Evolutionary conservation across 2,329 filamentous ascomycete genomes (phyloP), one percentile per base, ranked within the genome.

Genomic region (Pleomassaria siparia): DNA sequence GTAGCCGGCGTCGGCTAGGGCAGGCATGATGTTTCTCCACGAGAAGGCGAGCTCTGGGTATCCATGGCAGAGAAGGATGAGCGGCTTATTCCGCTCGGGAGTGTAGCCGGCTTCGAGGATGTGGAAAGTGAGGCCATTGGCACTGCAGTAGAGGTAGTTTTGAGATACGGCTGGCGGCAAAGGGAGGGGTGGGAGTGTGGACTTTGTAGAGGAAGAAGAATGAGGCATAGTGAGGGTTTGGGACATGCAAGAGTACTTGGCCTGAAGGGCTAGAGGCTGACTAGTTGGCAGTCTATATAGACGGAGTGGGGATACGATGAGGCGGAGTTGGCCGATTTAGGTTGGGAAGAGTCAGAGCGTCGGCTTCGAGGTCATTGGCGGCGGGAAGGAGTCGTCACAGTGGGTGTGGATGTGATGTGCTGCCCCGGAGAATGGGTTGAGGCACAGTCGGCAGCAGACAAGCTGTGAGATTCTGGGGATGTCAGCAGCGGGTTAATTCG

Each of bases 31-130:
- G 46, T 83, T 82, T 43, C 85, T 80, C 84, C 85, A 88, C 39
- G 84, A 87, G 64, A 80, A 88, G 22, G 85, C 83, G 2, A 88
- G 73, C 60, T 88, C 85, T 1, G 85, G 85, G 53, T 81, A 88
- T 29, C 85, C 85, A 66, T 87, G 85, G 40, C 81, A 77, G 40
- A 86, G 79, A 6, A 87, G 64, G 8, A 87, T 69, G 10, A 87
- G 74, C 1, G 83, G 83, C 6, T 72, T 74, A 20, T 69, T 58
- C 12, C 59, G 64, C 12, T 60, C 47, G 2, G 71, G 64, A 2
- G 62, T 61, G 28, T 72, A 63, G 33, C 82, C 80, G 13, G 82
- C 74, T 55, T 80, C 77, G 15, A 87, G 73, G 28, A 83, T 65
- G 66, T 88, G 85, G 66, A 82, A 84, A 18, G 75, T 82, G 16